These are phyloP conservation scores for Ustulina deusta DNA, from an alignment of 2,329 filamentous ascomycete genomes.

Conservation along the genomic window DNA sequence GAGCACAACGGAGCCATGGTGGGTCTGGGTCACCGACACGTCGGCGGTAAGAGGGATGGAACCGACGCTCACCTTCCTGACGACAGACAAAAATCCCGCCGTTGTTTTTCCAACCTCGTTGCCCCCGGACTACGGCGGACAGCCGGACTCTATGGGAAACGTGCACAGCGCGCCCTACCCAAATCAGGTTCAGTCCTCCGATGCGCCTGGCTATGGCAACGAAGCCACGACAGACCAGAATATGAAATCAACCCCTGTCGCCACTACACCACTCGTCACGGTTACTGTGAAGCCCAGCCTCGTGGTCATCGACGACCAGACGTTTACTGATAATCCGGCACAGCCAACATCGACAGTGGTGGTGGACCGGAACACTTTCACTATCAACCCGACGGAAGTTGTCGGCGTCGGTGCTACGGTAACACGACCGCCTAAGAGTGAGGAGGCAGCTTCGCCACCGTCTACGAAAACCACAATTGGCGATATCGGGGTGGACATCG, in stretches of 20 bases:
- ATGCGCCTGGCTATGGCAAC: conserved; percentile 45
- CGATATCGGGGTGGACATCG: conserved; percentile 57
- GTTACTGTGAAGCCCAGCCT: conserved; percentile 59
- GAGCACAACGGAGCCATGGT: conserved; percentile 34
- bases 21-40: conserved; percentile 29
- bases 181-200: conserved; percentile 27
- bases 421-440: conserved; percentile 55
- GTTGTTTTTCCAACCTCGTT: conserved; percentile 58
- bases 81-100: conserved; percentile 67
- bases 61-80: conserved; percentile 59
- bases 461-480: conserved; percentile 56
- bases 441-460: conserved; percentile 49
- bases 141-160: conserved; percentile 30
- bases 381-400: conserved; percentile 61
- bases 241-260: conserved; percentile 35
- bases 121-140: conserved; percentile 56
- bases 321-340: conserved; percentile 55
- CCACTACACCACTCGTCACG: conserved; percentile 49
- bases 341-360: conserved; percentile 56
- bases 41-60: conserved; percentile 25
- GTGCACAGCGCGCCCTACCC: conserved; percentile 34
- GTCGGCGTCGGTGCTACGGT: conserved; percentile 60
- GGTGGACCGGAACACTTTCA: conserved; percentile 58
- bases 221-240: conserved; percentile 36
- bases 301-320: conserved; percentile 62